Percentiles rank a stretch among this genome's conserved stretches.
Conservation (phyloP, 139 green algal species). For the Zygnema circumcarinatum region DNA sequence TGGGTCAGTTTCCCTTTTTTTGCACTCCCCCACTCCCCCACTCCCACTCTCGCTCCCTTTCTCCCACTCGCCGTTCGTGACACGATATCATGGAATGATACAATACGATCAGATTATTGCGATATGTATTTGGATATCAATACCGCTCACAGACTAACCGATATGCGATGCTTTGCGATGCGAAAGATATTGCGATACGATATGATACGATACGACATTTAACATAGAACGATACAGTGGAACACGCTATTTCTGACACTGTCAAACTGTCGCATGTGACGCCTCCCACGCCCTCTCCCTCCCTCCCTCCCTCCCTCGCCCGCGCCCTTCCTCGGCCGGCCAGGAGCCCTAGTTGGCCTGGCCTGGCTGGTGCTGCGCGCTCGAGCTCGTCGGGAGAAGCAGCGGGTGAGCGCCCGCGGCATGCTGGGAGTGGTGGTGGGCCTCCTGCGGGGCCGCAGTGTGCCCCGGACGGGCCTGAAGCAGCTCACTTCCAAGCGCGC, state of each 20-base stretch:
- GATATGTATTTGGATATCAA: too few relatives aligned
- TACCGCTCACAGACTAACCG: too few relatives aligned
- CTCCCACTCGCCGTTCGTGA: too few relatives aligned
- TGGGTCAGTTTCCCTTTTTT: too few relatives aligned
- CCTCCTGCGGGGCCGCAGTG: constrained; percentile 47
- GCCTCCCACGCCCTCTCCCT: neutral
- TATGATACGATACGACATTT: too few relatives aligned
- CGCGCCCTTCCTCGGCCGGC: too few relatives aligned
- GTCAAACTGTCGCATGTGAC: neutral
- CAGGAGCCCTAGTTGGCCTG: neutral
- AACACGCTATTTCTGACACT: neutral
- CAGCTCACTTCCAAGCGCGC: constrained; percentile 68
- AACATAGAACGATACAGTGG: neutral
- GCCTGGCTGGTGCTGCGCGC: neutral
- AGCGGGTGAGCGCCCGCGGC: neutral
- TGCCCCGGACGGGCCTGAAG: constrained; percentile 58
- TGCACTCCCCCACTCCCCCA: too few relatives aligned
- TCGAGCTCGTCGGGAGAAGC: neutral
- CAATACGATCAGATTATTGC: too few relatives aligned
- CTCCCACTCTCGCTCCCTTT: too few relatives aligned
- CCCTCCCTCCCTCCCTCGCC: neutral
- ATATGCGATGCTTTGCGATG: too few relatives aligned
- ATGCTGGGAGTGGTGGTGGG: constrained; percentile 44
- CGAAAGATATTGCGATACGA: too few relatives aligned
- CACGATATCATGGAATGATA: too few relatives aligned